Percentiles rank a stretch among this genome's conserved stretches.
Conservation (phyloP, 2,329 filamentous ascomycete genomes). For the Graphilbum fragrans region DNA sequence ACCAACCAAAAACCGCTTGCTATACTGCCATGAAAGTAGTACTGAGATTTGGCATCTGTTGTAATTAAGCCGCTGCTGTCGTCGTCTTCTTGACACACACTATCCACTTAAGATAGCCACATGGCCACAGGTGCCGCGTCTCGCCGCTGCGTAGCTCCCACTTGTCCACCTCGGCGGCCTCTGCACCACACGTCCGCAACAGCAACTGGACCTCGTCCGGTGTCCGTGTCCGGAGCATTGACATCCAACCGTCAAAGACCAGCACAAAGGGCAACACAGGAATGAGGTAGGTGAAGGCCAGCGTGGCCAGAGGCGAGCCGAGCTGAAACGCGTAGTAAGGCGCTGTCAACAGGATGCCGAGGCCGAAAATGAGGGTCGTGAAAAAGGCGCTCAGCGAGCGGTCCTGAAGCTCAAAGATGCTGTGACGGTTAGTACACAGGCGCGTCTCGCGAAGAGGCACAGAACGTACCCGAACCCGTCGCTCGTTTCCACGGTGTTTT, state of each 20-base stretch:
- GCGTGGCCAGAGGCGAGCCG: constrained; percentile 32
- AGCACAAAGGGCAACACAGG: constrained; percentile 57
- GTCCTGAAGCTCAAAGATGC: constrained; percentile 65
- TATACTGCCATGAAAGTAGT: too few species aligned
- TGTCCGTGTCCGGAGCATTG: constrained; percentile 53
- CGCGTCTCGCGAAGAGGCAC: background rate
- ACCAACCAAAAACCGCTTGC: too few species aligned
- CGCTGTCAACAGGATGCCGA: constrained; percentile 36
- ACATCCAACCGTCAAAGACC: constrained; percentile 57
- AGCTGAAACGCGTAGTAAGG: constrained; percentile 41
- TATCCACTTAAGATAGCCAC: constrained; percentile 38
- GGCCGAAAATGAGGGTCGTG: constrained; percentile 36
- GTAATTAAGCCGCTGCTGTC: too few species aligned
- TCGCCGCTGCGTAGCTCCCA: constrained; percentile 39
- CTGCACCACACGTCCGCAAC: constrained; percentile 38
- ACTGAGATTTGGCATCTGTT: too few species aligned
- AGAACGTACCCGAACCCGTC: constrained; percentile 46
- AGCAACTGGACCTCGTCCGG: constrained; percentile 51
- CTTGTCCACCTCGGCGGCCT: constrained; percentile 17
- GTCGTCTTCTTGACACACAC: constrained; percentile 27
- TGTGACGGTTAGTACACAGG: constrained; percentile 9
- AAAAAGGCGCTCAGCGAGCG: constrained; percentile 43
- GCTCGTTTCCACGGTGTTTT: constrained; percentile 50
- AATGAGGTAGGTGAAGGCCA: constrained; percentile 54
- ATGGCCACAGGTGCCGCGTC: constrained; percentile 35